These are phyloP conservation scores for Pseudevernia furfuracea DNA, from an alignment of 495 filamentous ascomycete genomes.

Conservation along the genomic window DNA sequence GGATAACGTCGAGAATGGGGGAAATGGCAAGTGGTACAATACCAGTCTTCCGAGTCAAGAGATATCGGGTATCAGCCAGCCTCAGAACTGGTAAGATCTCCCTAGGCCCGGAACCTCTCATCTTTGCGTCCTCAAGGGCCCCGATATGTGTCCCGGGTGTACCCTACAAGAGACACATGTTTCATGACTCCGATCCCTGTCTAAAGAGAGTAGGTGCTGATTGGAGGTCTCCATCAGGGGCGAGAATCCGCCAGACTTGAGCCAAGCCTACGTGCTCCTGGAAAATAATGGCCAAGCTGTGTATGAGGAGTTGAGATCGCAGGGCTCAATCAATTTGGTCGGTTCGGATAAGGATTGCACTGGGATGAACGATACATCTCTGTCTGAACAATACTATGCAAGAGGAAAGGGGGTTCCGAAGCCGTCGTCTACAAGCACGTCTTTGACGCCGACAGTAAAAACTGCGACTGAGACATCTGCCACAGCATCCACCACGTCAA, in stretches of 20 bases:
- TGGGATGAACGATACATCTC: slow-evolving; percentile 18
- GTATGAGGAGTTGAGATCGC: slow-evolving; percentile 13
- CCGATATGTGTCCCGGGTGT: background rate
- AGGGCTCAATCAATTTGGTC: slow-evolving; percentile 15
- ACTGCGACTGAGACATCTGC: slow-evolving; percentile 9
- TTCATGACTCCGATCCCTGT: background rate
- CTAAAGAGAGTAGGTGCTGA: background rate
- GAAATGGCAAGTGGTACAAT: slow-evolving; percentile 23
- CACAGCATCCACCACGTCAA: slow-evolving; percentile 6
- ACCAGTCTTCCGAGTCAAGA: slow-evolving; percentile 21
- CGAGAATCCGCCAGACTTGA: slow-evolving; percentile 22
- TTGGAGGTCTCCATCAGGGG: background rate
- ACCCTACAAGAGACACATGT: background rate
- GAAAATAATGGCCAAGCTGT: slow-evolving; percentile 11
- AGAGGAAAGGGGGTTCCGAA: slow-evolving; percentile 6
- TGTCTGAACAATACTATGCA: slow-evolving; percentile 17
- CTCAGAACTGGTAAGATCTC: slow-evolving; percentile 14
- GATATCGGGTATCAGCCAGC: slow-evolving; percentile 22
- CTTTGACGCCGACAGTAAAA: slow-evolving; percentile 2
- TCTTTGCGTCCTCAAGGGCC: background rate
- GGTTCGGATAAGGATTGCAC: slow-evolving; percentile 20
- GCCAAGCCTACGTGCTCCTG: slow-evolving; percentile 14
- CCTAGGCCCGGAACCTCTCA: background rate
- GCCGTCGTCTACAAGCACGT: slow-evolving; percentile 5
- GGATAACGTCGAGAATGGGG: slow-evolving; percentile 13